phyloP scores from a whole-genome alignment of 192 early-diverging fungal genomes.

The Chytriomyces sp. region DNA sequence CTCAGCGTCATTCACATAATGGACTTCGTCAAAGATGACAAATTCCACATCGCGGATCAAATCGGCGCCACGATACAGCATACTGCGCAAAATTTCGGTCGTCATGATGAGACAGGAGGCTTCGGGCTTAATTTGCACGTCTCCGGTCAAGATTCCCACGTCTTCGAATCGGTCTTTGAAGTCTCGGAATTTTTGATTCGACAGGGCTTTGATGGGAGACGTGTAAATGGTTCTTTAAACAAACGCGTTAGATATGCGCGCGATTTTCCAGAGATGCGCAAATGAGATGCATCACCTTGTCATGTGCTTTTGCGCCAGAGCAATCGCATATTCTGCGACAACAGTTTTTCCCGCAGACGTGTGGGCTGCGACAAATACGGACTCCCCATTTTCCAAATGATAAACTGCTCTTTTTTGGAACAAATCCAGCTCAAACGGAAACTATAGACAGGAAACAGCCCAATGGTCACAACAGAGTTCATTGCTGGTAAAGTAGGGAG shows the following conservation, averaged over 20 bases:
- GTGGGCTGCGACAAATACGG: slow-evolving; percentile 97
- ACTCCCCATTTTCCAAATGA: slow-evolving; percentile 92
- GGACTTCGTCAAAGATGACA: slow-evolving; percentile 99
- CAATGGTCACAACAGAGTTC: slow-evolving; percentile 4
- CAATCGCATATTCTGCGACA: slow-evolving; percentile 98
- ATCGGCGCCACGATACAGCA: slow-evolving; percentile 97
- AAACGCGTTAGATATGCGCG: slow-evolving; percentile 5
- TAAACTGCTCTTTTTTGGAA: slow-evolving; percentile 98
- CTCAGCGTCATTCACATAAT: slow-evolving; percentile 96
- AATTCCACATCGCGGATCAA: slow-evolving; percentile 97
- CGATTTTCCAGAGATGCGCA: background rate
- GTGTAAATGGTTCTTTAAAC: slow-evolving; percentile 84
- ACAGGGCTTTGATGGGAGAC: slow-evolving; percentile 97
- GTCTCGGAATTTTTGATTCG: slow-evolving; percentile 98
- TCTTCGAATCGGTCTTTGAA: slow-evolving; percentile 87
- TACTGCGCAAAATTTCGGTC: slow-evolving; percentile 95
- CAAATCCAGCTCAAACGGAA: slow-evolving; percentile 92
- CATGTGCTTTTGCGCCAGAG: slow-evolving; percentile 92
- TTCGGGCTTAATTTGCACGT: slow-evolving; percentile 95
- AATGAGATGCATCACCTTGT: slow-evolving; percentile 58
- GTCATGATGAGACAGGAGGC: slow-evolving; percentile 99
- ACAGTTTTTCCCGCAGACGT: slow-evolving; percentile 99
- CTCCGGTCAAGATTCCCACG: slow-evolving; percentile 97
- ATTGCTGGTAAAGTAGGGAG: slow-evolving; percentile 2
- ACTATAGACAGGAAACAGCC: slow-evolving; percentile 48